Evolutionary conservation across 768 basidiomycete genomes (phyloP).

Genomic region (Lentinula raphanica): DNA sequence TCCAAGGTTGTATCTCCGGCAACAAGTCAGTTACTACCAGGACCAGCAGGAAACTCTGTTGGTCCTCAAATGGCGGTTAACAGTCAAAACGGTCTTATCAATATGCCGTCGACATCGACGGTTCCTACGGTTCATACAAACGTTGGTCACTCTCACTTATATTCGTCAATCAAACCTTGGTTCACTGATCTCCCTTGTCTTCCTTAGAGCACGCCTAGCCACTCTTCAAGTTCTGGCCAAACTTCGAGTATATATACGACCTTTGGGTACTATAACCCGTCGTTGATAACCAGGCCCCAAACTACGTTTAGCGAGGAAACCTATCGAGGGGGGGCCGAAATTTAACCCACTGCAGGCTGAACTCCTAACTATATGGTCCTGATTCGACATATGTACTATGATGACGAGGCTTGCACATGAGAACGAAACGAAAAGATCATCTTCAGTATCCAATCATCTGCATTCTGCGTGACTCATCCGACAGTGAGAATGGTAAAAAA

Average conservation of each 20-base stretch:
- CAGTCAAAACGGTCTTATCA: not conserved
- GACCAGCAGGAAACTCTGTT: not conserved
- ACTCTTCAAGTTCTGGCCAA: constrained; percentile 14
- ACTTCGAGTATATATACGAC: constrained; percentile 15
- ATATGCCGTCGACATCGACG: constrained; percentile 1
- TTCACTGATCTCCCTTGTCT: constrained; percentile 2
- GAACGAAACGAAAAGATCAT: not conserved
- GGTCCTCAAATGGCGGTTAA: not conserved
- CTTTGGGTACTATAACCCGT: constrained; percentile 1
- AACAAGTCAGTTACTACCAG: too few species aligned
- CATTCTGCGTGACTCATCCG: not conserved
- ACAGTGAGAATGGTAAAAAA: not conserved
- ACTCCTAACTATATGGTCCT: not conserved
- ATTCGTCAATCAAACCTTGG: not conserved
- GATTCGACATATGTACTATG: not conserved
- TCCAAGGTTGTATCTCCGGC: not conserved
- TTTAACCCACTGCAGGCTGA: not conserved
- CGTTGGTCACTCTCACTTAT: constrained; percentile 1
- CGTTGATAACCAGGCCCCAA: not conserved
- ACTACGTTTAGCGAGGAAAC: not conserved
- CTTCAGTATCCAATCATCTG: not conserved
- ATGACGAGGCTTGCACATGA: too few species aligned
- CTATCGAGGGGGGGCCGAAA: not conserved
- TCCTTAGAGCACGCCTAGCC: constrained; percentile 10
- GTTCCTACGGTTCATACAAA: constrained; percentile 12